These are phyloP conservation scores for Penicillium thymicola DNA, from an alignment of 2,329 filamentous ascomycete genomes.

Conservation along the genomic window DNA sequence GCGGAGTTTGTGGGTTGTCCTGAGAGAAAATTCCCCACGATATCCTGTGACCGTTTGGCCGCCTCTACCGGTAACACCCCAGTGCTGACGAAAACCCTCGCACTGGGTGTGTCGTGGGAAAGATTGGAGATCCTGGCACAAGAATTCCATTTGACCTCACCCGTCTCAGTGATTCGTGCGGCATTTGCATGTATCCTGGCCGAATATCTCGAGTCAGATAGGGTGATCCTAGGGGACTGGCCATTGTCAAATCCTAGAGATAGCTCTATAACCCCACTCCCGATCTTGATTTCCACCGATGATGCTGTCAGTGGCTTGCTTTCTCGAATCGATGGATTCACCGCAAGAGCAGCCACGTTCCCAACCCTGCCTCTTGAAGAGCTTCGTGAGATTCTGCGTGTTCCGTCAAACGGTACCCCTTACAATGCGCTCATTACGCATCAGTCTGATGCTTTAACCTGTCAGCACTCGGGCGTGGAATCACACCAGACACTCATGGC, in stretches of 20 bases:
- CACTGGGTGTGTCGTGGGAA: neutral
- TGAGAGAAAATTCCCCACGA: neutral
- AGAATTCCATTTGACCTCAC: neutral
- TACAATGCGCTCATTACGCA: neutral
- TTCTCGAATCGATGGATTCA: neutral
- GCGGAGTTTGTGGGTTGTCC: neutral
- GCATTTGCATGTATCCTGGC: constrained; percentile 12
- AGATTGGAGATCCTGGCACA: neutral
- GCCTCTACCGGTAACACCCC: neutral
- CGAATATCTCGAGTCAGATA: constrained; percentile 11
- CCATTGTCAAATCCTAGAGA: neutral
- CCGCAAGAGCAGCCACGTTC: neutral
- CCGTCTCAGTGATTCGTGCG: neutral
- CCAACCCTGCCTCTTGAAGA: neutral
- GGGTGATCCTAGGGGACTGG: neutral
- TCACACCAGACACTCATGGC: neutral
- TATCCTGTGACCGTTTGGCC: constrained; percentile 1
- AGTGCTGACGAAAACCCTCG: neutral
- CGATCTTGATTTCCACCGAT: neutral
- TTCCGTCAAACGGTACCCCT: neutral
- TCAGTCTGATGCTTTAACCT: neutral
- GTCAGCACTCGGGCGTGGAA: neutral
- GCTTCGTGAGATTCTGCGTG: neutral
- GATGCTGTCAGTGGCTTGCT: neutral
- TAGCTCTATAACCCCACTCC: neutral